phyloP scores from a whole-genome alignment of 1,139 yeast genomes.

The Blastobotrys persicus region DNA sequence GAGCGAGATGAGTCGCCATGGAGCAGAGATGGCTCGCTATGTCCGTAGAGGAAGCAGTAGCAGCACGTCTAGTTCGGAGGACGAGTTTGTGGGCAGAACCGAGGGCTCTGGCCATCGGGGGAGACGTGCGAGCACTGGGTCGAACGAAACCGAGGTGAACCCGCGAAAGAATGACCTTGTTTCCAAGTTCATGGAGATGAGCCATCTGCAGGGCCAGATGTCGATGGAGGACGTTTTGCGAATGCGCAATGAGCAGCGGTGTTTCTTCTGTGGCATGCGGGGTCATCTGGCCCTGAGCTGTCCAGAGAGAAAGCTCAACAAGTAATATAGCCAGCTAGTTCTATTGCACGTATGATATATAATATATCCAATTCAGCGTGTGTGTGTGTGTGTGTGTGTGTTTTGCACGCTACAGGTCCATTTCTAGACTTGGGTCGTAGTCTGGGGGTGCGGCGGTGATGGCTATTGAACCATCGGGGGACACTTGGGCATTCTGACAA shows the following conservation, averaged over 20 bases:
- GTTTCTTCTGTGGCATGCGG: slow-evolving; percentile 5
- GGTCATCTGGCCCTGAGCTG: slow-evolving; percentile 12
- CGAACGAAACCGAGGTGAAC: not conserved
- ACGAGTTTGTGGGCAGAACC: not conserved
- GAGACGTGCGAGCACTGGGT: slow-evolving; percentile 7
- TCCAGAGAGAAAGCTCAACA: not conserved
- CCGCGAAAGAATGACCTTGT: slow-evolving; percentile 1
- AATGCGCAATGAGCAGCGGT: slow-evolving; percentile 3
- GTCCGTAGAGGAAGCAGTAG: not conserved
- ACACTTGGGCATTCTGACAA: slow-evolving; percentile 16
- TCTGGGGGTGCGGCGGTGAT: slow-evolving; percentile 18
- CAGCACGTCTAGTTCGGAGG: slow-evolving; percentile 2
- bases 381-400: too few species aligned
- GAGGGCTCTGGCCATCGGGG: not conserved
- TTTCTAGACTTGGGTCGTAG: slow-evolving; percentile 15
- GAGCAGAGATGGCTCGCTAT: slow-evolving; percentile 10
- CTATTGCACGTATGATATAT: too few species aligned
- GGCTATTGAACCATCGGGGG: slow-evolving; percentile 12
- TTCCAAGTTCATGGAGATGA: not conserved
- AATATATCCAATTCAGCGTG: too few species aligned
- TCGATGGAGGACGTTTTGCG: not conserved
- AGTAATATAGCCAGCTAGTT: too few species aligned
- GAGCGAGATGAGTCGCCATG: slow-evolving; percentile 8
- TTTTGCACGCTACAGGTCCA: slow-evolving; percentile 14
- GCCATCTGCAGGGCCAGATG: slow-evolving; percentile 1